Evolutionary conservation across 2,329 filamentous ascomycete species (phyloP), one percentile per base, ranked within the genome.

Genomic region (Pestalotiopsis fici): DNA sequence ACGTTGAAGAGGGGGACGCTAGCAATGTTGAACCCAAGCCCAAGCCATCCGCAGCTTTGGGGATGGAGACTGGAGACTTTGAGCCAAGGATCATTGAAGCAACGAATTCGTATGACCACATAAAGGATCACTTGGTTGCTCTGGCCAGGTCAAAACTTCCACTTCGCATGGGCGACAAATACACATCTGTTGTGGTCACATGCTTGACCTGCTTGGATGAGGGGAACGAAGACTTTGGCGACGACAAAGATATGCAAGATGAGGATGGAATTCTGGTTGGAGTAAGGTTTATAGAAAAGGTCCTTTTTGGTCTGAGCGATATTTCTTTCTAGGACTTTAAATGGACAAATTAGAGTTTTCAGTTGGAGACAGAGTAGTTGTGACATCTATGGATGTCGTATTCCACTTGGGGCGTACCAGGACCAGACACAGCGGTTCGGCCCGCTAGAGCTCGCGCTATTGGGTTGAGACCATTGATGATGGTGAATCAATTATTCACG

Each of bases 161-260:
- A 7, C 25, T 59, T 5, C 59, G 65, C 4, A 77, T 79, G 74
- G 78, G 78, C 2, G 65, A 67, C 3, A 74, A 65, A 39, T 81
- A 79, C 61, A 67, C 75, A 5, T 59, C 72, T 4, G 65, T 79
- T 2, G 78, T 79, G 0, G 67, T 74, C 5, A 76, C 74, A 4
- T 81, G 79, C n/a, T 68, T 81, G 21, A 78, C 76, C 0, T 80
- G 78, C 43, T 63, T 80, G 15, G 79, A 79, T 63, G 39, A 69
- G 3, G 73, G 71, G 1, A 78, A 76, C 25, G 65, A 69, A 3
- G 75, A 74, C 18, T 60, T 78, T 71, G 74, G 71, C 0, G 72
- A 76, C 23, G 72, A 74, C 28, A 65, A 67, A 15, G 74, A 76
- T 18, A 72, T 77, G 37, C 63, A 71, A 39, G 76, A 78, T 64